Conservation (phyloP, 129 eudicot genomes). For the Chrysanthemum seticuspe region DNA sequence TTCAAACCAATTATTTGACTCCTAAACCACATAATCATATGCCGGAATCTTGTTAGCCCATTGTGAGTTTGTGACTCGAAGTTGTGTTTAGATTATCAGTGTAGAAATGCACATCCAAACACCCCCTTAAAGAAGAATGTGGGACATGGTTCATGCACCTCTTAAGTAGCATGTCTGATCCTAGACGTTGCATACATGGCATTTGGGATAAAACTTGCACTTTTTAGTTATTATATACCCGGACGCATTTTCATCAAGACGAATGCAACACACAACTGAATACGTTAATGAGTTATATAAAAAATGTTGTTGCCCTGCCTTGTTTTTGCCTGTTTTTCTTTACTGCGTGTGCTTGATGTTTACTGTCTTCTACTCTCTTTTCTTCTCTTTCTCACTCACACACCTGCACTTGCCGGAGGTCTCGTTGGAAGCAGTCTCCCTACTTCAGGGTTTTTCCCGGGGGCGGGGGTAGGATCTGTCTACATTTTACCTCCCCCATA, state of each 20-base stretch:
- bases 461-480: too few species aligned
- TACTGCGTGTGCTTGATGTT: too few species aligned
- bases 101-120: background rate
- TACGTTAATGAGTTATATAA: background rate
- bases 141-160: background rate
- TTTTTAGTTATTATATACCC: background rate
- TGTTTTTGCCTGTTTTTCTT: too few species aligned
- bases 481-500: too few species aligned
- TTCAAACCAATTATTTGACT: background rate
- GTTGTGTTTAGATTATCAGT: background rate
- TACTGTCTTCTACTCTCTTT: too few species aligned
- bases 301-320: too few species aligned
- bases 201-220: constrained; percentile 8
- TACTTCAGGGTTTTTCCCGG: too few species aligned
- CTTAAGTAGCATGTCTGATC: background rate
- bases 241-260: background rate
- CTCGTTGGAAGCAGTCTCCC: too few species aligned
- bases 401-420: too few species aligned
- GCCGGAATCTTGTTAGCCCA: background rate
- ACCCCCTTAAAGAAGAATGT: background rate
- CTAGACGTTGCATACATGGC: background rate
- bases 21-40: too few species aligned
- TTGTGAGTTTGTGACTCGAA: background rate
- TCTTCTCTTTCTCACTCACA: too few species aligned
- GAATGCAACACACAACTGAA: background rate